These are phyloP conservation scores for Daedaleopsis nitida DNA, from an alignment of 768 basidiomycete genomes.

Conservation along the genomic window DNA sequence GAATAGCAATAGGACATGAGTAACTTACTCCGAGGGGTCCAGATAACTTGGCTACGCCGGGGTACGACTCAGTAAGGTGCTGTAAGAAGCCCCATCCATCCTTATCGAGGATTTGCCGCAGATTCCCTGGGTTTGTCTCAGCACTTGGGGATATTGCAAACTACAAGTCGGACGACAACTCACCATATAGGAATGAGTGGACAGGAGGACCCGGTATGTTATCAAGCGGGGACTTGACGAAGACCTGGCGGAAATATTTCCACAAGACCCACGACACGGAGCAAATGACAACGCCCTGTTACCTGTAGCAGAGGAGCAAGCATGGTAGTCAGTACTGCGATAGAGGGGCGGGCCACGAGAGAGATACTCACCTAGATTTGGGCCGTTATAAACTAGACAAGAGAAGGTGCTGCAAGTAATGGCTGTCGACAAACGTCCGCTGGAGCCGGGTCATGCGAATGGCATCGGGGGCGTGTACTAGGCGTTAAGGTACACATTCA, in stretches of 20 bases:
- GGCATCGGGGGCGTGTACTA: too few relatives aligned
- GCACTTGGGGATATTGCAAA: neutral
- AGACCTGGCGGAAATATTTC: slow-evolving; percentile 11
- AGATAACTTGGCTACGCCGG: neutral
- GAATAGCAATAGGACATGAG: neutral
- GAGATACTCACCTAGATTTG: neutral
- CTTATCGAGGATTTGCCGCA: neutral
- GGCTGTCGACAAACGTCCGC: slow-evolving; percentile 1
- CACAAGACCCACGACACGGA: slow-evolving; percentile 16
- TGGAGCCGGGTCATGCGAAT: neutral
- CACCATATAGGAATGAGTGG: slow-evolving; percentile 39
- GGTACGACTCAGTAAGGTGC: slow-evolving; percentile 1
- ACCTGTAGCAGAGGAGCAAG: neutral
- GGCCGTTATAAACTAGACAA: neutral
- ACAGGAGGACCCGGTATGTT: slow-evolving; percentile 44
- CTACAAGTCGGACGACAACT: neutral
- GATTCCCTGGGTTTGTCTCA: neutral
- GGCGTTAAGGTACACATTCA: neutral
- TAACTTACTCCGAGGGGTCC: neutral
- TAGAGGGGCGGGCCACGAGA: neutral
- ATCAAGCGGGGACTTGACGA: slow-evolving; percentile 31
- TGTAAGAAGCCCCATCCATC: slow-evolving; percentile 2
- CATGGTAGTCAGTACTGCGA: neutral
- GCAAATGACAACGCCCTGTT: neutral
- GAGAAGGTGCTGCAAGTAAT: neutral